These are phyloP conservation scores for Taphrina deformans DNA, from an alignment of 1,139 yeast genomes.

Conservation along the genomic window DNA sequence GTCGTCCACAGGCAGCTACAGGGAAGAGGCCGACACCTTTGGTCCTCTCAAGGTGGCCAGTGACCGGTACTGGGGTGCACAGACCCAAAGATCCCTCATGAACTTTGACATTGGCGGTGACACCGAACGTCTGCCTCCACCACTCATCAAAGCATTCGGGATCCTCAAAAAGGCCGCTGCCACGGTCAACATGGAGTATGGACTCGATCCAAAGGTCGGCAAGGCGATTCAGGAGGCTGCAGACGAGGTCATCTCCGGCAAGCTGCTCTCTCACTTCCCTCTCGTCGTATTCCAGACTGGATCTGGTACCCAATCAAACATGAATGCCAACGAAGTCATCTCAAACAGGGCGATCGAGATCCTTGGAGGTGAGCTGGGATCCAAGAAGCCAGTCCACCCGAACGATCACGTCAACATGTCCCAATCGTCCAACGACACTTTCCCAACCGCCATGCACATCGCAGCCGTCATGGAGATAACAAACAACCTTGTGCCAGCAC, in stretches of 20 bases:
- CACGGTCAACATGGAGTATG: conserved; percentile 78
- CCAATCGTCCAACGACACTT: conserved; percentile 95
- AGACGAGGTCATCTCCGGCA: conserved; percentile 88
- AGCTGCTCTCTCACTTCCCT: conserved; percentile 91
- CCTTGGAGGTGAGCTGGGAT: conserved; percentile 86
- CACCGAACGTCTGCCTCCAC: conserved; percentile 87
- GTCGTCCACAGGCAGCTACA: background rate
- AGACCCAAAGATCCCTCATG: conserved; percentile 86
- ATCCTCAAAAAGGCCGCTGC: conserved; percentile 93
- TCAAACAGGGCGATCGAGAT: conserved; percentile 96
- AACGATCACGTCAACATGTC: conserved; percentile 98
- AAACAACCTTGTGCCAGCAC: conserved; percentile 71
- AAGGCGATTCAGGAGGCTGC: conserved; percentile 90
- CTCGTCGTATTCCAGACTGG: conserved; percentile 98
- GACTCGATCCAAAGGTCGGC: conserved; percentile 81
- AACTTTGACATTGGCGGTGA: conserved; percentile 95
- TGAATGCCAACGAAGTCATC: conserved; percentile 68
- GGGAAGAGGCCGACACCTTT: conserved; percentile 33
- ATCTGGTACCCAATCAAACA: conserved; percentile 96
- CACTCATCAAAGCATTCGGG: conserved; percentile 89
- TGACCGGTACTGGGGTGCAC: conserved; percentile 94
- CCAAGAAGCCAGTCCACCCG: conserved; percentile 93
- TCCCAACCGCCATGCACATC: conserved; percentile 98
- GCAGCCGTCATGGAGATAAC: conserved; percentile 93
- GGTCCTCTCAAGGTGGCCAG: conserved; percentile 70